These are phyloP conservation scores for Cochlearia excelsa DNA, from an alignment of 345 rosid genomes.

Conservation along the genomic window DNA sequence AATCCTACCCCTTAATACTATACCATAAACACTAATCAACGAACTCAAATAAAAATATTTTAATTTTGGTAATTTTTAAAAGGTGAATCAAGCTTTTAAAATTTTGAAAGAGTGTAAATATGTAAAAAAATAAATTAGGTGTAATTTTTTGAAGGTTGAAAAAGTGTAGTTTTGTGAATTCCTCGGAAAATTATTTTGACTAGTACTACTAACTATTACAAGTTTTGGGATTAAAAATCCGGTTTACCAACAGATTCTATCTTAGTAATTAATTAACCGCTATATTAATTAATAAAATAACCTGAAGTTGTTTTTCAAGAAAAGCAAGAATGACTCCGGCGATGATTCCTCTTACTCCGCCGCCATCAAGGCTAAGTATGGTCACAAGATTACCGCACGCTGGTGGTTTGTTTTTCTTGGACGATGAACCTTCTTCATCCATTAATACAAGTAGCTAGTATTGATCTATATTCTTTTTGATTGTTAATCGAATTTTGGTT, in stretches of 20 bases:
- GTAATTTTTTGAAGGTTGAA: too few species aligned
- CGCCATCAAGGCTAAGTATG: slow-evolving; percentile 72
- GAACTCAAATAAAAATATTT: too few species aligned
- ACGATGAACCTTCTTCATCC: slow-evolving; percentile 14
- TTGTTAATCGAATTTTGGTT: background rate
- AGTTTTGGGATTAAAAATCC: background rate
- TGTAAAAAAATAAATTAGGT: too few species aligned
- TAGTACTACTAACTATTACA: background rate
- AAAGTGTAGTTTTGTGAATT: too few species aligned
- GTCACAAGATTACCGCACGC: slow-evolving; percentile 52
- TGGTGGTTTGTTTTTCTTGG: slow-evolving; percentile 39
- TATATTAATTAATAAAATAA: slow-evolving; percentile 5
- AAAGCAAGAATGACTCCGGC: slow-evolving; percentile 57
- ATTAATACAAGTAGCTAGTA: too few species aligned
- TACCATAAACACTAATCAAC: too few species aligned
- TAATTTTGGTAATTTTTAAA: too few species aligned
- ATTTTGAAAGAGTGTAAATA: too few species aligned
- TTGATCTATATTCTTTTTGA: background rate
- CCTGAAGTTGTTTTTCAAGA: slow-evolving; percentile 87
- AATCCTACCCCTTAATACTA: too few species aligned
- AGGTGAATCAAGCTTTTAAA: too few species aligned
- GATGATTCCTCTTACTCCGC: slow-evolving; percentile 67
- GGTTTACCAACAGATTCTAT: background rate
- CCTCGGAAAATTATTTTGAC: too few species aligned
- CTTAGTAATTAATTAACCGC: background rate